phyloP scores from a whole-genome alignment of 1,139 yeast species.

The Lodderomyces orthopsilosis region DNA sequence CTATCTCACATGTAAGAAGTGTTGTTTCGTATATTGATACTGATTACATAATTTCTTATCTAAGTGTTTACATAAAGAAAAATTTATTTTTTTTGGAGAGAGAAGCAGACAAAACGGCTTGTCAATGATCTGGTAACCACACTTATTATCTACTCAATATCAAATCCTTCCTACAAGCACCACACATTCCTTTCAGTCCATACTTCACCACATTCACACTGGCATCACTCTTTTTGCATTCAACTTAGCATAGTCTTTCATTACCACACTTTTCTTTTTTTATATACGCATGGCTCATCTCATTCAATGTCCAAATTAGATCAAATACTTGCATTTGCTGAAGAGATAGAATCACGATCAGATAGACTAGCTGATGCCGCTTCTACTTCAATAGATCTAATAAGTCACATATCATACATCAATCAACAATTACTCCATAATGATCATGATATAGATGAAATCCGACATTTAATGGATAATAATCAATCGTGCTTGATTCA shows the following conservation, averaged over 20 bases:
- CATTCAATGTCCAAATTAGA: slow-evolving; percentile 22
- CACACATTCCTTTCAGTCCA: neutral
- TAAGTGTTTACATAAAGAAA: too few relatives aligned
- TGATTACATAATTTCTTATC: too few relatives aligned
- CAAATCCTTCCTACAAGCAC: too few relatives aligned
- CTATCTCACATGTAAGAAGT: too few relatives aligned
- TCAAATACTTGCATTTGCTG: slow-evolving; percentile 29
- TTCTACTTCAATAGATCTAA: slow-evolving; percentile 21
- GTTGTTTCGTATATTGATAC: neutral
- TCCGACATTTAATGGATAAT: slow-evolving; percentile 21
- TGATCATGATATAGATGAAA: slow-evolving; percentile 34
- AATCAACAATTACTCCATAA: slow-evolving; percentile 23
- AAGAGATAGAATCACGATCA: slow-evolving; percentile 29
- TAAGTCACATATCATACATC: slow-evolving; percentile 20
- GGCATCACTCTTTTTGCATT: too few relatives aligned
- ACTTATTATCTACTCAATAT: too few relatives aligned
- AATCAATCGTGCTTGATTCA: slow-evolving; percentile 25
- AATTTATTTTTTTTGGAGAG: neutral
- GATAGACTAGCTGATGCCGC: slow-evolving; percentile 17
- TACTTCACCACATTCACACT: too few relatives aligned
- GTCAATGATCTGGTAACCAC: too few relatives aligned
- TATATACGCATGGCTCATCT: neutral
- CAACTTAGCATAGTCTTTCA: neutral
- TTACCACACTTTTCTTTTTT: neutral
- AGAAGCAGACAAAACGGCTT: neutral